Percentiles rank a stretch among this genome's conserved stretches.
Conservation (phyloP, 169 alveolate genomes). For the Besnoitia besnoiti region DNA sequence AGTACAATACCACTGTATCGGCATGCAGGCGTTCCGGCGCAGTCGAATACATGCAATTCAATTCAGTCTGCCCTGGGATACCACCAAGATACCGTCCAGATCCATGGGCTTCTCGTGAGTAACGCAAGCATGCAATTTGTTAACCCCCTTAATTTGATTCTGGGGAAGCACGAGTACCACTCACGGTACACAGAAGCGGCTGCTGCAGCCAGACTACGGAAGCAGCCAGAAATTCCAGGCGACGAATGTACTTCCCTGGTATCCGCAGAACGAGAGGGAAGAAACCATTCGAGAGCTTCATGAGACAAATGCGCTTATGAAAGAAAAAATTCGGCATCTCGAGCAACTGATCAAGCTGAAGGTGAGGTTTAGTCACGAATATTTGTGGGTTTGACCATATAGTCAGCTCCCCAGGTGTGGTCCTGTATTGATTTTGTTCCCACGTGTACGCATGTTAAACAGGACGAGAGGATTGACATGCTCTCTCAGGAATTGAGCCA, state of each 20-base stretch:
- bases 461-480: constrained; percentile 59
- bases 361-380: constrained; percentile 36
- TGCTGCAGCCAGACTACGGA: too few relatives aligned
- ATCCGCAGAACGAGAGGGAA: constrained; percentile 63
- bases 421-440: not conserved
- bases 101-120: not conserved
- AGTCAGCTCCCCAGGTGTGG: not conserved
- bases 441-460: not conserved
- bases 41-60: not conserved
- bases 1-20: not conserved
- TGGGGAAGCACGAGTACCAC: too few relatives aligned
- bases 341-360: constrained; percentile 72
- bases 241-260: not conserved
- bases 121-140: too few relatives aligned
- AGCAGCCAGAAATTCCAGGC: too few relatives aligned
- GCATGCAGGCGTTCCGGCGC: not conserved
- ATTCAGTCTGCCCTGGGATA: not conserved
- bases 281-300: constrained; percentile 68
- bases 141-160: too few relatives aligned
- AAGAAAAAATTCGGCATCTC: constrained; percentile 70
- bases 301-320: constrained; percentile 72
- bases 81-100: not conserved
- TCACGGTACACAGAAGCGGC: too few relatives aligned
- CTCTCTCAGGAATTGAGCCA: constrained; percentile 52
- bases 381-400: too few relatives aligned